These are phyloP conservation scores for Phytophthora pluvialis DNA, from an alignment of 352 stramenopile genomes.

Conservation along the genomic window DNA sequence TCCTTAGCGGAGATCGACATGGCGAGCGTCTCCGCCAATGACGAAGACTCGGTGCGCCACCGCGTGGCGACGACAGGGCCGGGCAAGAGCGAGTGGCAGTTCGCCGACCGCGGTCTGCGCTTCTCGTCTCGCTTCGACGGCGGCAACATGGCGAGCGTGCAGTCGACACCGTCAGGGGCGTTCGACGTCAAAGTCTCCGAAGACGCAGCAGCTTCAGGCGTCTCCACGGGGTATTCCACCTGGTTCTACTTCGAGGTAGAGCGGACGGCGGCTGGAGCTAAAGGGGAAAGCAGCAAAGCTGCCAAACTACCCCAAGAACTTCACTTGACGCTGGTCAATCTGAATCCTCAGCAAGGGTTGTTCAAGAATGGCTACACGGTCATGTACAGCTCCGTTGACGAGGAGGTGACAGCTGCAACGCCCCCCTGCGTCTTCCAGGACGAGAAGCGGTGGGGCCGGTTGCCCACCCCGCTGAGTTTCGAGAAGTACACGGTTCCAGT, in stretches of 20 bases:
- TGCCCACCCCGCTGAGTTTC: slow-evolving; percentile 46
- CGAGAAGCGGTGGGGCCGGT: slow-evolving; percentile 42
- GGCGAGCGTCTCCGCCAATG: slow-evolving; percentile 1
- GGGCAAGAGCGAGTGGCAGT: slow-evolving; percentile 43
- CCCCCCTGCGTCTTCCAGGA: slow-evolving; percentile 57
- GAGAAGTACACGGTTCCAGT: slow-evolving; percentile 40
- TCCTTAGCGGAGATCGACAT: neutral
- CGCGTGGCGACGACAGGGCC: slow-evolving; percentile 34
- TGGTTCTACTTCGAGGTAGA: slow-evolving; percentile 91
- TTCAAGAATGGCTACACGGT: slow-evolving; percentile 81
- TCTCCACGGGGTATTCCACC: slow-evolving; percentile 76
- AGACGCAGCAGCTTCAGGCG: slow-evolving; percentile 44
- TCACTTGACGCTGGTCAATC: slow-evolving; percentile 75
- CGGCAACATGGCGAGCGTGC: slow-evolving; percentile 62
- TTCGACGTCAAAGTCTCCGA: slow-evolving; percentile 52
- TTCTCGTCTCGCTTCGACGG: slow-evolving; percentile 81
- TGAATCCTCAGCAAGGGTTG: slow-evolving; percentile 78
- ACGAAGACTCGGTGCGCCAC: slow-evolving; percentile 14
- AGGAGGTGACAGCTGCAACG: slow-evolving; percentile 13
- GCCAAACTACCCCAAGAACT: slow-evolving; percentile 39
- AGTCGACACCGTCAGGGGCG: slow-evolving; percentile 16
- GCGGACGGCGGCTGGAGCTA: slow-evolving; percentile 18
- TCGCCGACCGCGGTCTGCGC: slow-evolving; percentile 46
- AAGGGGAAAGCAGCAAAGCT: slow-evolving; percentile 5
- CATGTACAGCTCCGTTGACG: slow-evolving; percentile 63